Evolutionary conservation across 257 asterid species (phyloP), one percentile per base, ranked within the genome.

Genomic region (Lycium ferocissimum): DNA sequence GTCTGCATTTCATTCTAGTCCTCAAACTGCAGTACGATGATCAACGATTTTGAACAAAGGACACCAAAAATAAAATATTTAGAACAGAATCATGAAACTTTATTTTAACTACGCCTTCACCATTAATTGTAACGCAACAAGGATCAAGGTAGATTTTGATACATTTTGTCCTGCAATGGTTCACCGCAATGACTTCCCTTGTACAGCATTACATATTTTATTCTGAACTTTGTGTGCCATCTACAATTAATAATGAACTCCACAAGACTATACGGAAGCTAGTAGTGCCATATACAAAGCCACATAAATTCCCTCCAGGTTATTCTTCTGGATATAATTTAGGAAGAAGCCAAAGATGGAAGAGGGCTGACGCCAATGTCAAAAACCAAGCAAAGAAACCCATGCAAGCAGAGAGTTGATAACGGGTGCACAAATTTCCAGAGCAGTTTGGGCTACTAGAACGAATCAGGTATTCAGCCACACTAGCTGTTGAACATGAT

Each of bases 321-420:
- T 49, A 75, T 71, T 18, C 79, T 71, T 18, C 79, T 20, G 5
- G 15, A 40, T 4, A 51, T 51, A 51, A 33, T n/a, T 2, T 33
- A 67, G 97, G 93, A 45, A 95, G 94, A 73, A 92, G 91, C 99
- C 99, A 95, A 17, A 94, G 95, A 84, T 95, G 94, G 94, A 95
- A 91, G 86, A 95, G 95, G n/a, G 92, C 89, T 0, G 99, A 93
- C n/a, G 96, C 90, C 6, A 94, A 81, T 22, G 91, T 92, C 8
- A 95, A 89, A 91, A 92, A 93, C 98, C 99, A 95, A 12, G 98
- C 91, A 87, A 95, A 80, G 92, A 95, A 92, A 45, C 98, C 97
- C 99, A 93, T 95, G 6, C 97, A 93, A 66, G 99, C 97, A 11
- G 99, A 91, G 65, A 92, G 84, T 83, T 93, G 97, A 85, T 94